Conservation (phyloP, 1,284 basidiomycete species). For the Phlebopus sp. region DNA sequence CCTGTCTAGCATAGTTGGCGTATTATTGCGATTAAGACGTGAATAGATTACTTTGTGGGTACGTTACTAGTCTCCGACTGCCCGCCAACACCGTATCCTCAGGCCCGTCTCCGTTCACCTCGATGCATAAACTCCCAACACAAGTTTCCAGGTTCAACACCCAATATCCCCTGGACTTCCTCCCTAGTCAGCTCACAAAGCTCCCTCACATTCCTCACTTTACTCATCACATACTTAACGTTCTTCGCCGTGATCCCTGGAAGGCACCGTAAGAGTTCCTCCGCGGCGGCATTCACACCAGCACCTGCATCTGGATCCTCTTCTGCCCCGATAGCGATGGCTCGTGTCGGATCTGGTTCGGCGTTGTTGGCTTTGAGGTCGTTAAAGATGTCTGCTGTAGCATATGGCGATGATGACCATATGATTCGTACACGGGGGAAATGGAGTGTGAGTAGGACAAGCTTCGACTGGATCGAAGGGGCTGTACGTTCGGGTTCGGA, state of each 20-base stretch:
- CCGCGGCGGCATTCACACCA: slow-evolving; percentile 70
- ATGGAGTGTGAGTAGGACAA: slow-evolving; percentile 84
- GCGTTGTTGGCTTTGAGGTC: slow-evolving; percentile 85
- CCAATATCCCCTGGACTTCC: slow-evolving; percentile 75
- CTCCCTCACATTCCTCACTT: slow-evolving; percentile 73
- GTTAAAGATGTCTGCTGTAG: slow-evolving; percentile 88
- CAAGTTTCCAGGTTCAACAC: slow-evolving; percentile 76
- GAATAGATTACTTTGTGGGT: no score
- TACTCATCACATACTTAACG: slow-evolving; percentile 80
- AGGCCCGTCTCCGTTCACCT: slow-evolving; percentile 43
- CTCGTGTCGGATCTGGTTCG: slow-evolving; percentile 79
- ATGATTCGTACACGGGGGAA: slow-evolving; percentile 93
- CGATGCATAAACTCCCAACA: slow-evolving; percentile 83
- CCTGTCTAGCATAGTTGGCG: no score
- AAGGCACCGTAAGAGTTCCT: slow-evolving; percentile 70
- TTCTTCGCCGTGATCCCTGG: slow-evolving; percentile 87
- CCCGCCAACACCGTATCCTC: no score
- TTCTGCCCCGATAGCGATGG: slow-evolving; percentile 79
- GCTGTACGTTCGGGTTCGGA: slow-evolving; percentile 41
- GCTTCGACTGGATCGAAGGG: slow-evolving; percentile 77
- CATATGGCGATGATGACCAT: slow-evolving; percentile 95
- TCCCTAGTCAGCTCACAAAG: slow-evolving; percentile 66
- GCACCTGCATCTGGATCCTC: slow-evolving; percentile 63
- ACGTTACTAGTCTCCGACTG: no score
- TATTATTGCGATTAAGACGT: no score